Evolutionary conservation across 768 basidiomycete species (phyloP).

Genomic region (Suillus spraguei): DNA sequence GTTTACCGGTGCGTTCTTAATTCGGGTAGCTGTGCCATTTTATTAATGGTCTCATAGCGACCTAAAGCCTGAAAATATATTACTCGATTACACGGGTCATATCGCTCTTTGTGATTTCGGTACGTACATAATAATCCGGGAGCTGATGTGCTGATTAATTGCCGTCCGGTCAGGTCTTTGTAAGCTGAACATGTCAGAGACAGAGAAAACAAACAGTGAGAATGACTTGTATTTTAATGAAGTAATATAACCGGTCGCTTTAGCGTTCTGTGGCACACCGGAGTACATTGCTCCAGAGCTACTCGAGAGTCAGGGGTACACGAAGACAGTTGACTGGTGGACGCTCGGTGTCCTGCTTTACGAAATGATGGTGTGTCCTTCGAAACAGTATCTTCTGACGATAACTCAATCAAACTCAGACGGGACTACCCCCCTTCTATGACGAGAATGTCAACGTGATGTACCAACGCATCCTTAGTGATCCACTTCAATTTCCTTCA

Average conservation of each 20-base stretch:
- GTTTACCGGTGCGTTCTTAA: conserved; percentile 78
- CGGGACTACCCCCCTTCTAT: conserved; percentile 97
- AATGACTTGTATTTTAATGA: conserved; percentile 2
- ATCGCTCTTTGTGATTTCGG: conserved; percentile 98
- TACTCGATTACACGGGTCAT: conserved; percentile 96
- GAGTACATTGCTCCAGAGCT: conserved; percentile 99
- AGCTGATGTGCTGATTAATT: conserved; percentile 14
- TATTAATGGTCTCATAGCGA: conserved; percentile 53
- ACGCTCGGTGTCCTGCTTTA: conserved; percentile 95
- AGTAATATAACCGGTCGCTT: conserved; percentile 13
- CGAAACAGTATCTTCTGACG: neutral
- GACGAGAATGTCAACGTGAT: conserved; percentile 98
- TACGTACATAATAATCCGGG: conserved; percentile 21
- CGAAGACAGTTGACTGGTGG: conserved; percentile 99
- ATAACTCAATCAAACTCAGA: conserved; percentile 43
- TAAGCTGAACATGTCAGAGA: conserved; percentile 96
- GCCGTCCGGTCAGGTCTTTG: conserved; percentile 59
- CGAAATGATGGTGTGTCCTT: conserved; percentile 82
- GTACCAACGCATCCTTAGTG: conserved; percentile 94
- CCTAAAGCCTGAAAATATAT: conserved; percentile 97
- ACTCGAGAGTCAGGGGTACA: conserved; percentile 95
- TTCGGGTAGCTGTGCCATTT: neutral
- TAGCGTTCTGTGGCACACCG: conserved; percentile 97
- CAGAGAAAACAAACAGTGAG: conserved; percentile 95
- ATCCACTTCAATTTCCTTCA: conserved; percentile 89